phyloP scores from a whole-genome alignment of 306 rosid genomes.

The apple (Malus domestica) region ASM211411v1 NC_041805.1:32391001-32391500 shows the following conservation, averaged over 20 bases:
- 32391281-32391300: background rate
- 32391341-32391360: background rate
- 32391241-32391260: background rate
- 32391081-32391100: too few relatives aligned
- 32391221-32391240: background rate
- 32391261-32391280: background rate
- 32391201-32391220: background rate
- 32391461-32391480: background rate
- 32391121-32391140: too few relatives aligned
- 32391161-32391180: too few relatives aligned
- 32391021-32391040: too few relatives aligned
- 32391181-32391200: background rate
- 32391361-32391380: background rate
- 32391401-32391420: background rate
- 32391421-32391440: background rate
- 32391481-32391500: background rate
- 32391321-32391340: background rate
- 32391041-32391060: too few relatives aligned
- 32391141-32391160: too few relatives aligned
- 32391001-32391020: too few relatives aligned
- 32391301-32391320: background rate
- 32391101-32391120: too few relatives aligned
- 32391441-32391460: background rate
- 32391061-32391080: too few relatives aligned
- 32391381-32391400: background rate